Conservation (phyloP, 1,284 basidiomycete species). For the Moesziomyces parantarcticus region DNA sequence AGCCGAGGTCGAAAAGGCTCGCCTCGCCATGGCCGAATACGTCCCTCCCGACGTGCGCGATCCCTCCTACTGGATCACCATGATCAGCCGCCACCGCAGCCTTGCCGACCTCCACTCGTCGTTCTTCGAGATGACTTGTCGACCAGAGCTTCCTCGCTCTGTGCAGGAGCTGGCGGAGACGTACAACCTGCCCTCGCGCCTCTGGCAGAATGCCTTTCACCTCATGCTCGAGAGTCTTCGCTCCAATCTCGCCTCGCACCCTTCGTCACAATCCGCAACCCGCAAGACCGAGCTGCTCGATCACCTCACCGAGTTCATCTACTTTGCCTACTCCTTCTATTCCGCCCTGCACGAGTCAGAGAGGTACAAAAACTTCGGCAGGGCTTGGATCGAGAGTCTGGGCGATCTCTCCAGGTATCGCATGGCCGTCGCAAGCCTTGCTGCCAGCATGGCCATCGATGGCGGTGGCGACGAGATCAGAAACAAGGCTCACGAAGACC, state of each 20-base stretch:
- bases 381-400: constrained; percentile 92
- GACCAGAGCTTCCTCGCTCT: constrained; percentile 85
- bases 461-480: constrained; percentile 68
- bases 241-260: constrained; percentile 73
- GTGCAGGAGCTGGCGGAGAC: constrained; percentile 87
- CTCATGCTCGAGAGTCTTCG: constrained; percentile 88
- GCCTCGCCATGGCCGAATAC: constrained; percentile 25
- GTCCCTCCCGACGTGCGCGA: constrained; percentile 37
- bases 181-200: constrained; percentile 91
- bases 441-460: constrained; percentile 54
- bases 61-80: constrained; percentile 48
- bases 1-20: constrained; percentile 15
- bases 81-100: constrained; percentile 70
- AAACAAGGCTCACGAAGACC: constrained; percentile 12
- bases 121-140: constrained; percentile 84
- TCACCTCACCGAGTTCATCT: constrained; percentile 88
- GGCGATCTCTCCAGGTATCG: constrained; percentile 94
- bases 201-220: constrained; percentile 93
- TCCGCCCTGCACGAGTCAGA: constrained; percentile 87
- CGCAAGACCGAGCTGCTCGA: constrained; percentile 71
- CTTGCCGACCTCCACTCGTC: constrained; percentile 89
- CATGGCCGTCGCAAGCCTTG: constrained; percentile 81
- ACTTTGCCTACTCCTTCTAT: constrained; percentile 94
- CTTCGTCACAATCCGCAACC: constrained; percentile 67
- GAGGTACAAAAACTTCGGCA: constrained; percentile 77